Percentiles rank a stretch among this genome's conserved stretches.
Conservation (phyloP, 2,329 filamentous ascomycete species). For the Penicillium sp. region DNA sequence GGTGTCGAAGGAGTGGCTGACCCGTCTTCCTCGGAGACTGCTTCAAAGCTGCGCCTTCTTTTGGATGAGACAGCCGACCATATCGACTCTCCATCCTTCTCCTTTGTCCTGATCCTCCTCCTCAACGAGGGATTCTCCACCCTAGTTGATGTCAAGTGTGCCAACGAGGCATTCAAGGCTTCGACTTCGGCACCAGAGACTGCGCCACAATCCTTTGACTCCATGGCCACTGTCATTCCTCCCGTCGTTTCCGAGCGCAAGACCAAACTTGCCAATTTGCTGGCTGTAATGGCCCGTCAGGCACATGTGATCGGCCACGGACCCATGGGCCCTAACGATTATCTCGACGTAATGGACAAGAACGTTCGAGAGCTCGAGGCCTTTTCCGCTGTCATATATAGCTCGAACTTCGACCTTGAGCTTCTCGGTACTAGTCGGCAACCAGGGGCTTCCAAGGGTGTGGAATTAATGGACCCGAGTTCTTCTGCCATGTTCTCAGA, state of each 20-base stretch:
- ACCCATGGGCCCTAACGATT: constrained; percentile 46
- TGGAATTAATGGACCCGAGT: constrained; percentile 4
- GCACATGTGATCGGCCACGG: constrained; percentile 85
- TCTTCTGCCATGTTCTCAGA: constrained; percentile 17
- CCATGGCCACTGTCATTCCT: constrained; percentile 44
- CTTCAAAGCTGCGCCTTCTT: constrained; percentile 69
- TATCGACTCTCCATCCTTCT: constrained; percentile 89
- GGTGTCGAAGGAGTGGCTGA: constrained; percentile 61
- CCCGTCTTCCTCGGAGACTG: constrained; percentile 36
- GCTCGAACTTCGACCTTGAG: constrained; percentile 47
- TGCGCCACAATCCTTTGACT: constrained; percentile 45
- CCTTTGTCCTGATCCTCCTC: constrained; percentile 78
- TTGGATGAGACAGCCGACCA: constrained; percentile 95
- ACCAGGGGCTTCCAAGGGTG: neutral
- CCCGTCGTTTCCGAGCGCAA: constrained; percentile 44
- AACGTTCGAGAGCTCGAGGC: constrained; percentile 50
- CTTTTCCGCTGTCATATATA: constrained; percentile 52
- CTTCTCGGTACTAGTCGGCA: constrained; percentile 26
- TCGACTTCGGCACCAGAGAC: constrained; percentile 41
- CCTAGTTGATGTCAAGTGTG: constrained; percentile 79
- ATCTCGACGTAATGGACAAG: constrained; percentile 46
- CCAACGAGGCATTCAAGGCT: constrained; percentile 72
- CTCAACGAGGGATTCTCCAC: constrained; percentile 85
- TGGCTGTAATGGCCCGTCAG: constrained; percentile 87
- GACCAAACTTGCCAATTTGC: constrained; percentile 80